Percentiles rank a stretch among this genome's conserved stretches.
Conservation (phyloP, 1,284 basidiomycete genomes). For the Ganoderma leucocontextum region DNA sequence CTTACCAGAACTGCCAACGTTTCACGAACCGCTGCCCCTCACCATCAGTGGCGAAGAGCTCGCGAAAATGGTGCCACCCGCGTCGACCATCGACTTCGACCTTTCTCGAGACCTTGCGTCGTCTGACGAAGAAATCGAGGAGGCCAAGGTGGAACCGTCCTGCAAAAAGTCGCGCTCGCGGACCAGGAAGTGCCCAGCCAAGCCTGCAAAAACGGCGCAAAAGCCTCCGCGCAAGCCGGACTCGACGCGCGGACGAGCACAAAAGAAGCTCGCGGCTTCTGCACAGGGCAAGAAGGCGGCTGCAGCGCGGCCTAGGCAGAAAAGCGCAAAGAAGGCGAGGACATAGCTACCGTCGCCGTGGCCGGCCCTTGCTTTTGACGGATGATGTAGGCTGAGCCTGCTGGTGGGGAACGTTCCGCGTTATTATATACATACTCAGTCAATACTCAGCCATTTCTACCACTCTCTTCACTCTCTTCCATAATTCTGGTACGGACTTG, state of each 20-base stretch:
- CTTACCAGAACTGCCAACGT: neutral
- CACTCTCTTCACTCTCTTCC: too few relatives aligned
- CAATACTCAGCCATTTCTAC: too few relatives aligned
- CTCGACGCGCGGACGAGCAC: neutral
- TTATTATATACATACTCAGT: too few relatives aligned
- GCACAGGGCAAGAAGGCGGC: neutral
- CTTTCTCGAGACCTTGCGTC: neutral
- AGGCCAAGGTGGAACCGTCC: neutral
- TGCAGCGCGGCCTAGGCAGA: neutral
- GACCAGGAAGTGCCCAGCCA: neutral
- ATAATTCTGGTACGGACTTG: too few relatives aligned
- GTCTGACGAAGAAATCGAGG: neutral
- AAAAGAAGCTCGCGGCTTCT: neutral
- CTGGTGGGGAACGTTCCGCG: too few relatives aligned
- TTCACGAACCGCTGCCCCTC: neutral
- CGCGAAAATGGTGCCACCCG: neutral
- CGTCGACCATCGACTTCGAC: neutral
- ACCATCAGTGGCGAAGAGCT: slow-evolving; percentile 5
- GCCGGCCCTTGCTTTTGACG: too few relatives aligned
- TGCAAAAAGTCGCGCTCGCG: neutral
- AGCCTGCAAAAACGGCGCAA: neutral
- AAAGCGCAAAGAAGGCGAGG: neutral
- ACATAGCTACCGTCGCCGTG: neutral
- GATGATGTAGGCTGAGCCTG: too few relatives aligned
- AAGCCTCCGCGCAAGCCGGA: neutral